A percentile compares a stretch with the other conserved stretches of the same genome.
Evolutionary conservation across 441 rosid genomes (phyloP).

Genomic region (Adansonia grandidieri): DNA sequence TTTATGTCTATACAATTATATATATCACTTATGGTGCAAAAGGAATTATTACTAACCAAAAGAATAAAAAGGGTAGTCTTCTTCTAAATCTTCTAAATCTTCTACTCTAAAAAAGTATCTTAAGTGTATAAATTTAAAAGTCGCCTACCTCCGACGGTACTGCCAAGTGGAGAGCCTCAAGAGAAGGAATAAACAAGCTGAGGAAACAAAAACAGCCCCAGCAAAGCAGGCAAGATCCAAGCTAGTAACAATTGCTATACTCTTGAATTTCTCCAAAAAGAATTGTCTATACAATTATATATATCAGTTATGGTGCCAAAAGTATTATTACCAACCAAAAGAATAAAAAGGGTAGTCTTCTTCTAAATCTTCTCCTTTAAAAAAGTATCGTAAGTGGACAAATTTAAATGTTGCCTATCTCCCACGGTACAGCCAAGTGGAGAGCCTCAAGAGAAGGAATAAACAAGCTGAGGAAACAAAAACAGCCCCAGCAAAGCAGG

Average conservation of each 20-base stretch:
- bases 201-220: constrained; percentile 57
- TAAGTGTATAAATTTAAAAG: background rate
- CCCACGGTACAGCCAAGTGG: constrained; percentile 4
- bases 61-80: no score
- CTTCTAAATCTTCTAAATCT: no score
- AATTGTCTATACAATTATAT: background rate
- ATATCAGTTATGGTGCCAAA: background rate
- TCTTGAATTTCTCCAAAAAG: constrained; percentile 62
- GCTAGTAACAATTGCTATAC: constrained; percentile 48
- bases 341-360: no score
- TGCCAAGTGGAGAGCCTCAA: constrained; percentile 50
- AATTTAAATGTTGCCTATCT: background rate
- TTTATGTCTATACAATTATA: background rate
- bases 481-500: constrained; percentile 67
- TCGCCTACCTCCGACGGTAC: background rate
- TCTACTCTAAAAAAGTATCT: background rate
- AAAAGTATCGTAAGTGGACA: background rate
- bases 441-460: constrained; percentile 68
- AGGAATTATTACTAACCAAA: no score
- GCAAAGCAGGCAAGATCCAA: constrained; percentile 73
- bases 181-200: constrained; percentile 62
- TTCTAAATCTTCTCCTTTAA: background rate
- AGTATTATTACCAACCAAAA: no score
- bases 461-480: constrained; percentile 56
- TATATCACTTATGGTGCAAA: background rate